phyloP scores from a whole-genome alignment of 1,284 basidiomycete species.

The Mixia osmundae region DNA sequence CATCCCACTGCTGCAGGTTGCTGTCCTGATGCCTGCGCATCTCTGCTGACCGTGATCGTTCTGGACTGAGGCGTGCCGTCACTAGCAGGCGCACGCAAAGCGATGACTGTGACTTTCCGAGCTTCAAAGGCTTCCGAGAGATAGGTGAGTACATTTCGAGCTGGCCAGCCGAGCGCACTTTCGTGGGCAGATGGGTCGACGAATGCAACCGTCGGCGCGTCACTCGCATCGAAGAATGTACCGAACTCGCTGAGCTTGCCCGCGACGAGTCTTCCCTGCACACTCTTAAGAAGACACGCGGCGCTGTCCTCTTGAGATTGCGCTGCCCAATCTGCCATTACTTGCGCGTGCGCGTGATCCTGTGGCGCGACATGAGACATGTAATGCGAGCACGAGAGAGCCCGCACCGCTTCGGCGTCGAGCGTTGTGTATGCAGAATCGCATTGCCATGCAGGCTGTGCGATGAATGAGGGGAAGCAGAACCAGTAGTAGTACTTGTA shows the following conservation, averaged over 20 bases:
- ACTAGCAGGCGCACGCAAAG: slow-evolving; percentile 43
- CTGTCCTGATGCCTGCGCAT: neutral
- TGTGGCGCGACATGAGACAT: slow-evolving; percentile 18
- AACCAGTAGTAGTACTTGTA: slow-evolving; percentile 98
- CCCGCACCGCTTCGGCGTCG: too few species aligned
- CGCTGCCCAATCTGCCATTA: too few species aligned
- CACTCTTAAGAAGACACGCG: slow-evolving; percentile 3
- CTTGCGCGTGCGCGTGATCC: slow-evolving; percentile 25
- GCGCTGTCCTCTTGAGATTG: slow-evolving; percentile 1
- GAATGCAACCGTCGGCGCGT: slow-evolving; percentile 44
- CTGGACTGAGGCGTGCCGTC: neutral
- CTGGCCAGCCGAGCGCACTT: slow-evolving; percentile 70
- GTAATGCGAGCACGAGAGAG: slow-evolving; percentile 32
- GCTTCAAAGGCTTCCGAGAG: slow-evolving; percentile 36
- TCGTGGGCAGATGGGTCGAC: slow-evolving; percentile 63
- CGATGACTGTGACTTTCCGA: slow-evolving; percentile 30
- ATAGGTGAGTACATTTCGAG: slow-evolving; percentile 73
- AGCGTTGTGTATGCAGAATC: too few species aligned
- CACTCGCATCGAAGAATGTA: too few species aligned
- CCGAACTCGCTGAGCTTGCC: too few species aligned
- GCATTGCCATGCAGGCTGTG: slow-evolving; percentile 71
- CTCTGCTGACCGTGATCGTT: slow-evolving; percentile 2
- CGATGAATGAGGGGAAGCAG: slow-evolving; percentile 71
- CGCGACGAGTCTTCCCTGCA: neutral
- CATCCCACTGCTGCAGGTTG: slow-evolving; percentile 55